These are phyloP conservation scores for Xylaria digitata DNA, from an alignment of 2,329 filamentous ascomycete species.

Conservation along the genomic window DNA sequence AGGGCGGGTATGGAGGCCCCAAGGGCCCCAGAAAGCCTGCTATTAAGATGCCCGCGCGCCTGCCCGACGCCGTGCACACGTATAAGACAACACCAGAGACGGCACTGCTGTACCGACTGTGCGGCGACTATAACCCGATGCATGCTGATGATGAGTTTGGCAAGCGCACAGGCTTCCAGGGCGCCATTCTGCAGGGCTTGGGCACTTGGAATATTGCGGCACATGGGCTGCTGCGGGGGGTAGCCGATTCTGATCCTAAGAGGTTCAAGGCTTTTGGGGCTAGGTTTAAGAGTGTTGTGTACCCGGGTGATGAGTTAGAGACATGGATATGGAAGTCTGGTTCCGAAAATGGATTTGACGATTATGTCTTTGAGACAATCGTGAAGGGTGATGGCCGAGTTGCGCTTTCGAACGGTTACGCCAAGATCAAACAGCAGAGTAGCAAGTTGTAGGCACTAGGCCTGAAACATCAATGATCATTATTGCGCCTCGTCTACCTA, in stretches of 20 bases:
- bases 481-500: constrained; percentile 39
- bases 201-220: constrained; percentile 61
- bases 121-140: constrained; percentile 61
- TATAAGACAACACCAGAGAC: constrained; percentile 55
- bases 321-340: constrained; percentile 57
- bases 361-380: constrained; percentile 55
- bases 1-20: constrained; percentile 58
- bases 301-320: constrained; percentile 58
- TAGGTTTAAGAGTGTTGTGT: constrained; percentile 59
- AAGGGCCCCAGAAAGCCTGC: constrained; percentile 53
- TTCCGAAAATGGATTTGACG: constrained; percentile 48
- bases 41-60: constrained; percentile 48
- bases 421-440: constrained; percentile 46
- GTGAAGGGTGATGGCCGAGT: constrained; percentile 49
- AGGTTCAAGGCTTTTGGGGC: constrained; percentile 58
- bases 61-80: constrained; percentile 53
- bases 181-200: constrained; percentile 59
- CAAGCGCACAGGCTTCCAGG: constrained; percentile 55
- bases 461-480: neutral
- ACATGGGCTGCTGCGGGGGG: constrained; percentile 54
- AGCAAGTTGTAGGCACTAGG: constrained; percentile 44
- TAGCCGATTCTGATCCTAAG: constrained; percentile 55
- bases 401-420: constrained; percentile 54
- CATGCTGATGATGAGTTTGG: constrained; percentile 36
- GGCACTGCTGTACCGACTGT: constrained; percentile 57